A percentile compares a stretch with the other conserved stretches of the same genome.
These are phyloP conservation scores for Endocladia muricata DNA, from an alignment of 31 red algal genomes.

Conservation along the genomic window DNA sequence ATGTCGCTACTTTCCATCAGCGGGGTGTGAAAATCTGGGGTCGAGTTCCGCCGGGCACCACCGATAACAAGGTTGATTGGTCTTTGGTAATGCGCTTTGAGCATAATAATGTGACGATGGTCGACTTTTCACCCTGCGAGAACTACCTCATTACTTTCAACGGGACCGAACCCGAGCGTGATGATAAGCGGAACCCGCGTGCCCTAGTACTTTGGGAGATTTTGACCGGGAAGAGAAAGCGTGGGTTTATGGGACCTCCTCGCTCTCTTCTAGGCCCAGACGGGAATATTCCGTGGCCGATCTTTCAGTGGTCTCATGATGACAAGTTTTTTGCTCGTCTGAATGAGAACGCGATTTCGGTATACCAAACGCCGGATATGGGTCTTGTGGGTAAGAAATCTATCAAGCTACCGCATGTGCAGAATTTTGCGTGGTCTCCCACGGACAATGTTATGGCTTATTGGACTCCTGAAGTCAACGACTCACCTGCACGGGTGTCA, in stretches of 20 bases:
- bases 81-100: slow-evolving; percentile 90
- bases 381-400: slow-evolving; percentile 91
- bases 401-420: slow-evolving; percentile 74
- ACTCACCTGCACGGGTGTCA: slow-evolving; percentile 87
- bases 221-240: slow-evolving; percentile 83
- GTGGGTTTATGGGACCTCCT: slow-evolving; percentile 83
- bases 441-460: slow-evolving; percentile 84
- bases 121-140: slow-evolving; percentile 89
- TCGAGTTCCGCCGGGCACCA: slow-evolving; percentile 1
- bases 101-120: slow-evolving; percentile 74
- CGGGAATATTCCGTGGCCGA: slow-evolving; percentile 85
- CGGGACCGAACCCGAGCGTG: slow-evolving; percentile 80
- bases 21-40: slow-evolving; percentile 96
- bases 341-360: slow-evolving; percentile 80
- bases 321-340: slow-evolving; percentile 86
- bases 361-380: slow-evolving; percentile 88
- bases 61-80: slow-evolving; percentile 63
- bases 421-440: slow-evolving; percentile 93
- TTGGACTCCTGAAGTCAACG: slow-evolving; percentile 93
- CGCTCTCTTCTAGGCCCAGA: slow-evolving; percentile 60
- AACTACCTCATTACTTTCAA: slow-evolving; percentile 97
- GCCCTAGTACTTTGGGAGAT: slow-evolving; percentile 92
- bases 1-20: slow-evolving; percentile 89
- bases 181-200: slow-evolving; percentile 84
- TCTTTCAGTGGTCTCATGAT: slow-evolving; percentile 89